Percentiles rank a stretch among this genome's conserved stretches.
Conservation (phyloP, 805 yeast genomes). For the Starmera pachycereana region DNA sequence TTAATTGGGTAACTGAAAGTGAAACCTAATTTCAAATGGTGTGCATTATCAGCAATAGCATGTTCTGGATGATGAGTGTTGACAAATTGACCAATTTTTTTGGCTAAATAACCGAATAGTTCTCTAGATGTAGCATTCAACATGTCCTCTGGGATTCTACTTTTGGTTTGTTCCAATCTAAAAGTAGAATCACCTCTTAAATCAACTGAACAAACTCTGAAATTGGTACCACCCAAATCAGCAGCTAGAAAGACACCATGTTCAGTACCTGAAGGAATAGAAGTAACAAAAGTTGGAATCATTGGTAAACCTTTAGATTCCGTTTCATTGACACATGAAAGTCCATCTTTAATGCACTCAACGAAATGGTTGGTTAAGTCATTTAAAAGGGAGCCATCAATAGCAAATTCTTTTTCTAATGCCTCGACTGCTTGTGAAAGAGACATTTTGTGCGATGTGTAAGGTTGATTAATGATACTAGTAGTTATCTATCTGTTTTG, state of each 20-base stretch:
- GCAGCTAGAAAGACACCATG: conserved; percentile 79
- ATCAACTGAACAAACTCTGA: conserved; percentile 83
- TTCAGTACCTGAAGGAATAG: conserved; percentile 79
- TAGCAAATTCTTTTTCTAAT: conserved; percentile 13
- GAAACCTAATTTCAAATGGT: conserved; percentile 68
- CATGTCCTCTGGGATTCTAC: conserved; percentile 67
- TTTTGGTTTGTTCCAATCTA: conserved; percentile 63
- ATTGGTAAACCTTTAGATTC: conserved; percentile 53
- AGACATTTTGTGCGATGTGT: neutral
- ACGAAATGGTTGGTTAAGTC: conserved; percentile 39
- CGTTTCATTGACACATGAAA: conserved; percentile 30
- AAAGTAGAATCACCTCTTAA: conserved; percentile 76
- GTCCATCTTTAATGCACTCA: conserved; percentile 51
- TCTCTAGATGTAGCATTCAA: conserved; percentile 59
- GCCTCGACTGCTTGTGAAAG: conserved; percentile 8
- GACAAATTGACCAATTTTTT: conserved; percentile 56
- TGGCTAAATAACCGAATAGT: conserved; percentile 67
- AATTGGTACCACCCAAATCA: conserved; percentile 94
- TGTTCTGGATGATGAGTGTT: conserved; percentile 50
- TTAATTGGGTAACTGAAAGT: conserved; percentile 91
- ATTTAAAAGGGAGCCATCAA: conserved; percentile 8
- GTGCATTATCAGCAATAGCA: conserved; percentile 14
- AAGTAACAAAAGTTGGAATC: conserved; percentile 89
- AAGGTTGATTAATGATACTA: too few species aligned
- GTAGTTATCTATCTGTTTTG: too few species aligned